Base-by-base conservation (phyloP, 2,329 filamentous ascomycete species). In the Trichophaea hybrida region DNA sequence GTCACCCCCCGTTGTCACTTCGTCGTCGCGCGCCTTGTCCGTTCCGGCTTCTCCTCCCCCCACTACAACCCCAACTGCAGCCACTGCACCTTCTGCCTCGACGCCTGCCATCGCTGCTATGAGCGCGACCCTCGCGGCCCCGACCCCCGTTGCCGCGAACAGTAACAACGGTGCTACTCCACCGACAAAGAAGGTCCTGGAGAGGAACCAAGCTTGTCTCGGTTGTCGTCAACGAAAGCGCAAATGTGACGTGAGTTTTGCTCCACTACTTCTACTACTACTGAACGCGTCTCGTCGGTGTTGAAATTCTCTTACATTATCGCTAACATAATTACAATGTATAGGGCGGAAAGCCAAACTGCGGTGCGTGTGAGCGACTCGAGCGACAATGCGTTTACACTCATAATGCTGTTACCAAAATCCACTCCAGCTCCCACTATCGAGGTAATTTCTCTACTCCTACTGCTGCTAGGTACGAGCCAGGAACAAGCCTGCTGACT, bases 121-220 rank as follows among this genome's bases (percentile, higher is more conserved):
- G 44, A 49, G 4, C 44, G 37, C 31, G 31, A 35, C 50, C 10
- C 10, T 33, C 33, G 31, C 50, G 8, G 13, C 34, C 24, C 50
- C 50, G 50, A 12, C 50, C 8, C 50, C 24, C 50, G 50, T 13
- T 35, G 12, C 31, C 13, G 10, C 31, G 44, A 24, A 24, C 24
- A 24, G 24, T 24, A 53, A 35, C 32, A 53, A 35, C 13, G n/a
- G 24, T 13, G 7, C n/a, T 6, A 37, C 32, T n/a, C 63, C 63
- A 8, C 61, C 61, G 24, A 65, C 59, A 12, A 65, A 65, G 44
- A 65, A 65, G 59, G 63, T 65, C 2, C 58, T 65, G 24, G 63
- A 65, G 43, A 58, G 63, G 7, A 65, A 65, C 53, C 63, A 65
- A 40, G 63, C 63, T n/a, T 65, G 63, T 55, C 57, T 65, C 7